These are phyloP conservation scores for Ganoderma sinense DNA, from an alignment of 1,284 basidiomycete genomes.

Conservation along the genomic window DNA sequence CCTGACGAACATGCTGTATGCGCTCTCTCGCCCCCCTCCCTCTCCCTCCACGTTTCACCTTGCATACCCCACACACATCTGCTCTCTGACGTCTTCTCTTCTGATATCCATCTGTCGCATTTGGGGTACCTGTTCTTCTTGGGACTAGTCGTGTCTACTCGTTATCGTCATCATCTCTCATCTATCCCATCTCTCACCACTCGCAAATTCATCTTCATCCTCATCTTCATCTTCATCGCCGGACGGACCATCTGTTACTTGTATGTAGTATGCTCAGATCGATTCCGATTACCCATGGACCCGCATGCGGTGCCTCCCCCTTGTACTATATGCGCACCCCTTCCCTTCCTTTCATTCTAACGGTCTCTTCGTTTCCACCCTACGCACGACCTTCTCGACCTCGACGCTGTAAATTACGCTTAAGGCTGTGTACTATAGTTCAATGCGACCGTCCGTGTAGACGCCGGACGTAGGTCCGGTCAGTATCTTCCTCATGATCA, in stretches of 20 bases:
- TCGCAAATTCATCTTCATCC: background rate
- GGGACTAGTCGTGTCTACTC: background rate
- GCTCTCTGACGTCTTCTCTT: background rate
- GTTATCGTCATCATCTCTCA: background rate
- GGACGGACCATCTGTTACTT: background rate
- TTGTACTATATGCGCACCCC: slow-evolving; percentile 1
- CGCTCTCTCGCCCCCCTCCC: background rate
- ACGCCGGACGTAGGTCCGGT: slow-evolving; percentile 1
- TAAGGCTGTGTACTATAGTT: slow-evolving; percentile 4
- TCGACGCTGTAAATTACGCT: background rate
- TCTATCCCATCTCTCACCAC: background rate
- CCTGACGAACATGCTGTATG: background rate
- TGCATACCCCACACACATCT: background rate
- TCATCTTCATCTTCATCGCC: background rate
- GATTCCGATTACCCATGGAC: background rate
- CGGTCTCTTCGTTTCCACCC: background rate
- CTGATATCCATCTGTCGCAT: background rate
- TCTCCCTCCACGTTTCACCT: background rate
- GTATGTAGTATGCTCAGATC: background rate
- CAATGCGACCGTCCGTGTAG: background rate
- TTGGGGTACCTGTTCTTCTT: slow-evolving; percentile 1
- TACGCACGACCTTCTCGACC: background rate
- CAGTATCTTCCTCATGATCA: background rate
- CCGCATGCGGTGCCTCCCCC: background rate
- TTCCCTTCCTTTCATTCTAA: background rate